Evolutionary conservation across 1,284 basidiomycete genomes (phyloP), one percentile per base, ranked within the genome.

Genomic region (Puccinia coronata): DNA sequence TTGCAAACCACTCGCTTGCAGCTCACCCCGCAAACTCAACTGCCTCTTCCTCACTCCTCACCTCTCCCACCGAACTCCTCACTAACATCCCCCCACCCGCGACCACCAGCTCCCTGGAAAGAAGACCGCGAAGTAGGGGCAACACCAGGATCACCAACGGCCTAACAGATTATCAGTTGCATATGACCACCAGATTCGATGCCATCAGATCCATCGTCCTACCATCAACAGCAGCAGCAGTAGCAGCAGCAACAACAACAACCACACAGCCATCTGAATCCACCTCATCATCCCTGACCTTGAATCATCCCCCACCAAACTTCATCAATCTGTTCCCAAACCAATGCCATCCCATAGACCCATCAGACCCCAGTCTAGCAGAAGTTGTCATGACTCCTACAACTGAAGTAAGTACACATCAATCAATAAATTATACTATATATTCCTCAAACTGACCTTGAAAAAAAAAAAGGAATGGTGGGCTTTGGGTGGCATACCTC

Each of bases 311-410:
- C 23, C 67, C 6, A 49, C 31, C 67, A 8, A 70, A 47, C 49
- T 70, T 51, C 25, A 49, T 51, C 67, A 70, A 70, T 70, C 67
- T 70, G 49, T 53, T 70, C 43, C 3, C 67, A 43, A 69, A 69
- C 39, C 47, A n/a, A 31, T 70, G 28, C 41, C 67, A 49, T 31
- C 43, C 43, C 5, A 6, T 31, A 34, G 67, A 31, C 0, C 43
- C 49, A 34, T 34, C 34, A 53, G 69, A 71, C 16, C 69, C 69
- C 0, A 39, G 47, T n/a, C 28, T 71, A 3, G 69, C 47, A 31
- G 78, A 80, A 23, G 78, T 80, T 4, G 70, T 80, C 70, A 80
- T 80, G 78, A 80, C 78, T 23, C 78, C 78, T 11, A 80, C 78
- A 6, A 80, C 78, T 28, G 70, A 80, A 51, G 78, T 80, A 25